A percentile compares a stretch with the other conserved stretches of the same genome.
These are phyloP conservation scores for Aphanomyces astaci DNA, from an alignment of 352 stramenopile species.

Conservation along the genomic window DNA sequence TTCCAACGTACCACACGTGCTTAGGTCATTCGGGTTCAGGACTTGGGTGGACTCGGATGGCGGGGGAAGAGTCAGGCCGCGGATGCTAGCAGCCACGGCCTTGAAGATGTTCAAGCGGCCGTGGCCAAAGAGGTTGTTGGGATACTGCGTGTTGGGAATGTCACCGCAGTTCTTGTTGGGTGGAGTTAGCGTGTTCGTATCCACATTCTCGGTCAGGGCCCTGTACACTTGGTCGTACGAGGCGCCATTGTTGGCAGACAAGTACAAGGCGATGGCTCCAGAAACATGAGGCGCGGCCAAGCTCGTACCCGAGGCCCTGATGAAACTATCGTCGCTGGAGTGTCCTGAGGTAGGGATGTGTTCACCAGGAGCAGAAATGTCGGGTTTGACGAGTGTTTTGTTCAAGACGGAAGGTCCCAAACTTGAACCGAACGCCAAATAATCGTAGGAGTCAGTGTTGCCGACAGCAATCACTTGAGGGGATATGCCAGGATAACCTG, in stretches of 20 bases:
- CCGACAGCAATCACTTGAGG: background rate
- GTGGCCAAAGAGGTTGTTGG: too few species aligned
- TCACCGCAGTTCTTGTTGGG: too few species aligned
- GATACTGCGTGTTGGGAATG: too few species aligned
- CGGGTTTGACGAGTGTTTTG: too few species aligned
- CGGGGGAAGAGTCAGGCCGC: too few species aligned
- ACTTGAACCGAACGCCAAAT: background rate
- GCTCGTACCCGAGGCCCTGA: background rate
- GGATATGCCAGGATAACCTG: background rate
- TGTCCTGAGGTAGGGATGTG: background rate
- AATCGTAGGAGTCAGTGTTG: background rate
- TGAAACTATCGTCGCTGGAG: background rate
- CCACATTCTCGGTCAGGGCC: slow-evolving; percentile 50
- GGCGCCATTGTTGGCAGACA: background rate
- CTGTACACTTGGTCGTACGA: slow-evolving; percentile 2
- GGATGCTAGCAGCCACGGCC: too few species aligned
- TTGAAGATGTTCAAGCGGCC: too few species aligned
- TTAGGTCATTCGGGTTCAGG: background rate
- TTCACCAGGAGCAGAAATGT: too few species aligned
- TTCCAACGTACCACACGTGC: background rate
- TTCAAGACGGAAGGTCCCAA: background rate
- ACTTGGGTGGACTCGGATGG: background rate
- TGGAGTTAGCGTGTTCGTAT: too few species aligned
- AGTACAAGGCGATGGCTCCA: too few species aligned
- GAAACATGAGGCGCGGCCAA: background rate